phyloP scores from a whole-genome alignment of 1,139 yeast genomes.

The Taphrina flavorubra region DNA sequence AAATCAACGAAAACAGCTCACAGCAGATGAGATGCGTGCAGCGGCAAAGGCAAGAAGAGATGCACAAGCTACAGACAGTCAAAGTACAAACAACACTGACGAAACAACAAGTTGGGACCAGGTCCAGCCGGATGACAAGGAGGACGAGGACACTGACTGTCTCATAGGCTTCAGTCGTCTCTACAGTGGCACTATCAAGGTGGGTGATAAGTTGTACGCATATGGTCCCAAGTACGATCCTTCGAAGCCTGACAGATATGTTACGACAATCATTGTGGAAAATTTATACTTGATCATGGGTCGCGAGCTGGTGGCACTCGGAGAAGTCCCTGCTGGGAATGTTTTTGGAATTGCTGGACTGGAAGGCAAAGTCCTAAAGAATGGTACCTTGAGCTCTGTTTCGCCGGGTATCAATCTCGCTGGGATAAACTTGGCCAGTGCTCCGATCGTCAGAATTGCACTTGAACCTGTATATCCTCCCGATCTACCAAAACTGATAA shows the following conservation, averaged over 20 bases:
- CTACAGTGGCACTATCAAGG: constrained; percentile 77
- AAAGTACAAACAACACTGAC: constrained; percentile 22
- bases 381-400: constrained; percentile 73
- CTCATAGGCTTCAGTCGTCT: constrained; percentile 87
- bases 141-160: constrained; percentile 61
- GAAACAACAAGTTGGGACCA: constrained; percentile 41
- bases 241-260: constrained; percentile 63
- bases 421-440: constrained; percentile 66
- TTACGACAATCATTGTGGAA: constrained; percentile 61
- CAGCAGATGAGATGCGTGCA: constrained; percentile 67
- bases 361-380: constrained; percentile 79
- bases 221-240: constrained; percentile 91
- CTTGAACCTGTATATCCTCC: constrained; percentile 89
- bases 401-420: constrained; percentile 69
- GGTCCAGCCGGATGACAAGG: constrained; percentile 44
- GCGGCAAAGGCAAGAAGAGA: constrained; percentile 60
- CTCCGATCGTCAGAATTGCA: constrained; percentile 93
- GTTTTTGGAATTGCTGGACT: constrained; percentile 94
- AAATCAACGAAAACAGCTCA: constrained; percentile 51
- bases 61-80: constrained; percentile 42
- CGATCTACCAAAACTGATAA: constrained; percentile 73
- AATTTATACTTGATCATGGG: constrained; percentile 90
- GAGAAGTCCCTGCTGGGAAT: constrained; percentile 90
- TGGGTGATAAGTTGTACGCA: constrained; percentile 75
- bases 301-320: constrained; percentile 76